Evolutionary conservation across 2,329 filamentous ascomycete genomes (phyloP).

Genomic region (Cyphellophora europaea): DNA sequence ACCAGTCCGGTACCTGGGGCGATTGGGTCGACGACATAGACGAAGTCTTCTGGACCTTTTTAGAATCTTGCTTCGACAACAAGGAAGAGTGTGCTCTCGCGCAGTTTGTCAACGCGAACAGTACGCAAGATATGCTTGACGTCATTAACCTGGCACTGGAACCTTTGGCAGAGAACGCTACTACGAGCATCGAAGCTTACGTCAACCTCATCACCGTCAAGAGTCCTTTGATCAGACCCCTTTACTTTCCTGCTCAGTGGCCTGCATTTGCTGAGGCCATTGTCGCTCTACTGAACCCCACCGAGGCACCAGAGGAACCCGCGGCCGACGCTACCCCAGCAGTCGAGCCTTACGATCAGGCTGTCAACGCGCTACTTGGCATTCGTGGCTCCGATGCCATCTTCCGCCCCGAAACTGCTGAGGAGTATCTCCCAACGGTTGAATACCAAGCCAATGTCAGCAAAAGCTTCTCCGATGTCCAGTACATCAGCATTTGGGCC

Average conservation of each 20-base stretch:
- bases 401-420: slow-evolving; percentile 2
- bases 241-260: slow-evolving; percentile 6
- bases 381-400: slow-evolving; percentile 9
- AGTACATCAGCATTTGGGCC: slow-evolving; percentile 5
- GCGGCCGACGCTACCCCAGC: not conserved
- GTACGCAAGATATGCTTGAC: slow-evolving; percentile 1
- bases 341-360: not conserved
- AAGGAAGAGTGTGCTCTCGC: slow-evolving; percentile 2
- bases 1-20: slow-evolving; percentile 4
- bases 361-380: slow-evolving; percentile 4
- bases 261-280: slow-evolving; percentile 3
- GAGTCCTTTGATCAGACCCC: not conserved
- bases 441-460: slow-evolving; percentile 1
- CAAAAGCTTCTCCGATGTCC: slow-evolving; percentile 5
- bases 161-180: slow-evolving; percentile 2
- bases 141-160: slow-evolving; percentile 3
- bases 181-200: not conserved
- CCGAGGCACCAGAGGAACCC: not conserved
- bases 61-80: slow-evolving; percentile 4
- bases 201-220: slow-evolving; percentile 1
- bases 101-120: not conserved
- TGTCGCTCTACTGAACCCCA: slow-evolving; percentile 1
- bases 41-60: slow-evolving; percentile 4
- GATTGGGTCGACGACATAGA: slow-evolving; percentile 2
- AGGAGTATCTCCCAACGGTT: slow-evolving; percentile 3